Percentiles rank a stretch among this genome's conserved stretches.
Evolutionary conservation across 1,139 yeast species (phyloP).

Genomic region (Suhomyces atakaporum): DNA sequence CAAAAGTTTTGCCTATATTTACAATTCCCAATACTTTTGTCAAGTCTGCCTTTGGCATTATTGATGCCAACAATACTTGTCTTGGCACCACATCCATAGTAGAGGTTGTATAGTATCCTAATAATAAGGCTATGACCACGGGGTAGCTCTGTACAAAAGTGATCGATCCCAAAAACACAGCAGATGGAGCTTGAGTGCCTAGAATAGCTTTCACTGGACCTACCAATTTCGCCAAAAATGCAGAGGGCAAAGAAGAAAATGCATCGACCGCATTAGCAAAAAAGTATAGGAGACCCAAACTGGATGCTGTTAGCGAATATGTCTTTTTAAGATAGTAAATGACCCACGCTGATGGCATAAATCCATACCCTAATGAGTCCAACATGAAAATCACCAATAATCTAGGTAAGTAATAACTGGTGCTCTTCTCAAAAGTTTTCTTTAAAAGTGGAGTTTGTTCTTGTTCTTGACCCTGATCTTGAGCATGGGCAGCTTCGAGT

Average conservation of each 20-base stretch:
- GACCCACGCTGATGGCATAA: slow-evolving; percentile 87
- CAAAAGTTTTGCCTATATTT: slow-evolving; percentile 81
- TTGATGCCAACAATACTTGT: slow-evolving; percentile 71
- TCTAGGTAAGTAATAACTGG: slow-evolving; percentile 39
- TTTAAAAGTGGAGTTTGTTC: slow-evolving; percentile 7
- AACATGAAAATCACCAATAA: slow-evolving; percentile 59
- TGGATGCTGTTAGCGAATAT: slow-evolving; percentile 43
- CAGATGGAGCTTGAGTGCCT: slow-evolving; percentile 79
- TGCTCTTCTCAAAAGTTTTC: slow-evolving; percentile 31
- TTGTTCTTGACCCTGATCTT: too few relatives aligned
- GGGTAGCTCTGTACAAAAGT: slow-evolving; percentile 27
- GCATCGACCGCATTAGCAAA: slow-evolving; percentile 61
- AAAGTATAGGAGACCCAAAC: slow-evolving; percentile 58
- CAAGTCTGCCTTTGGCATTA: slow-evolving; percentile 63
- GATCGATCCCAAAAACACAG: slow-evolving; percentile 50
- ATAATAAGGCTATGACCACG: slow-evolving; percentile 52
- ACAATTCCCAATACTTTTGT: slow-evolving; percentile 83
- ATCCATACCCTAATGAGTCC: slow-evolving; percentile 86
- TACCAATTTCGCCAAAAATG: slow-evolving; percentile 60
- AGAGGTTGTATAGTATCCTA: slow-evolving; percentile 56
- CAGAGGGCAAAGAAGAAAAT: slow-evolving; percentile 67
- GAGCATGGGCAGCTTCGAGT: too few relatives aligned
- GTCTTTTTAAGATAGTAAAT: slow-evolving; percentile 67
- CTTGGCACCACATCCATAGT: slow-evolving; percentile 94
- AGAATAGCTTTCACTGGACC: slow-evolving; percentile 84